Evolutionary conservation across 1,284 basidiomycete species (phyloP).

Genomic region (Chiua sp.): DNA sequence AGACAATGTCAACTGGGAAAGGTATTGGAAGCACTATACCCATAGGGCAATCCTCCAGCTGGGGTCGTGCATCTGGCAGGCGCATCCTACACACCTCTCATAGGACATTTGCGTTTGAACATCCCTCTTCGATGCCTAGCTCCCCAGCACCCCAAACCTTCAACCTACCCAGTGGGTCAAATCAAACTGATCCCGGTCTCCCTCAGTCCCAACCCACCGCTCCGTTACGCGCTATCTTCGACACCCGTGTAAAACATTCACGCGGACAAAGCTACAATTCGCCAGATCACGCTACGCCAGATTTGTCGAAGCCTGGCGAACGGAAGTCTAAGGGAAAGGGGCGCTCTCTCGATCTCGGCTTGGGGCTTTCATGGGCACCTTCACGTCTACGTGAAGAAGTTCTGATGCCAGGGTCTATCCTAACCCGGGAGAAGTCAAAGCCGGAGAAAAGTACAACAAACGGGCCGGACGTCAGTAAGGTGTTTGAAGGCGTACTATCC

Average conservation of each 20-base stretch:
- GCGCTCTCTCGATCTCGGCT: conserved; percentile 68
- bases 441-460: conserved; percentile 39
- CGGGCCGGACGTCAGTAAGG: conserved; percentile 63
- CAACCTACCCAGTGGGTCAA: conserved; percentile 23
- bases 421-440: conserved; percentile 36
- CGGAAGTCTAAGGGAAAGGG: conserved; percentile 52
- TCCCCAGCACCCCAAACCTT: conserved; percentile 36
- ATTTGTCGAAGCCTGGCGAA: conserved; percentile 11
- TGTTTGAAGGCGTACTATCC: conserved; percentile 66
- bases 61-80: conserved; percentile 38
- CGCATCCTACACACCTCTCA: conserved; percentile 37
- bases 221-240: conserved; percentile 15
- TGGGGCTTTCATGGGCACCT: conserved; percentile 70
- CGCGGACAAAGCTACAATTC: conserved; percentile 27
- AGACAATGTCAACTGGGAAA: conserved; percentile 37
- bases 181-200: conserved; percentile 9
- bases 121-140: conserved; percentile 44
- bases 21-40: conserved; percentile 18
- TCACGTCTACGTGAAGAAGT: conserved; percentile 66
- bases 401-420: conserved; percentile 53
- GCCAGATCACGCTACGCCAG: conserved; percentile 7
- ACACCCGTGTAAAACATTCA: conserved; percentile 25
- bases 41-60: conserved; percentile 36
- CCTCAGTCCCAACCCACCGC: conserved; percentile 9
- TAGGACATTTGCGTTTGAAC: conserved; percentile 48